Percentiles rank a stretch among this genome's conserved stretches.
These are phyloP conservation scores for Parachaetomium inaequale DNA, from an alignment of 495 filamentous ascomycete species.

Conservation along the genomic window DNA sequence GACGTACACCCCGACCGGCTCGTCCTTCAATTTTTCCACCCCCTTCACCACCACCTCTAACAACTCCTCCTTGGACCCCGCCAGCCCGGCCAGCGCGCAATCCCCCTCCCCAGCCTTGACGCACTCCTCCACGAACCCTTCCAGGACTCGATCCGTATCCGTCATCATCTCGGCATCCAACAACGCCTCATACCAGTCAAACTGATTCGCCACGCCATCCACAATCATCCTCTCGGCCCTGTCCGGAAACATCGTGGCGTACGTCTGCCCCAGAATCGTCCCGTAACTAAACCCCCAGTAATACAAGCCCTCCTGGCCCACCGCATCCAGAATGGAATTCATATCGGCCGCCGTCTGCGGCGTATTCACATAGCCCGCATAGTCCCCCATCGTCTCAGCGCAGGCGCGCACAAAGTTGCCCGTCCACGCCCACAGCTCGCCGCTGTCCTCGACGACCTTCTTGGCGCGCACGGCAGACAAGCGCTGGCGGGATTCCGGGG, in stretches of 20 bases:
- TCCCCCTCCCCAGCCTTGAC: conserved; percentile 34
- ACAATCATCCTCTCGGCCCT: conserved; percentile 40
- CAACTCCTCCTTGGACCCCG: conserved; percentile 31
- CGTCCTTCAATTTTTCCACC: conserved; percentile 27
- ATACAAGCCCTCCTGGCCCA: conserved; percentile 43
- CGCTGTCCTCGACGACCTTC: conserved; percentile 33
- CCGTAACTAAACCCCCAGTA: conserved; percentile 69
- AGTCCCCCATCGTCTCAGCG: conserved; percentile 41
- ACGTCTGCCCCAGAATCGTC: conserved; percentile 57
- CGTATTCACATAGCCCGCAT: conserved; percentile 43
- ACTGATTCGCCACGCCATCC: conserved; percentile 43
- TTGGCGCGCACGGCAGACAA: conserved; percentile 29
- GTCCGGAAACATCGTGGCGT: conserved; percentile 44
- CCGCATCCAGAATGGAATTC: conserved; percentile 46
- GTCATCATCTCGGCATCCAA: conserved; percentile 29
- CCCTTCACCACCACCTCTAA: conserved; percentile 26
- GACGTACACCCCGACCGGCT: conserved; percentile 42
- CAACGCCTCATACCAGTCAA: conserved; percentile 35
- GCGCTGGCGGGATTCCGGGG: conserved; percentile 24
- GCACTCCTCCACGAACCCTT: conserved; percentile 45
- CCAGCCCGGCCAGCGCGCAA: conserved; percentile 37
- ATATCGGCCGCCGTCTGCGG: conserved; percentile 51
- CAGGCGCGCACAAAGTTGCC: conserved; percentile 39
- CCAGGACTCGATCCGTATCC: conserved; percentile 39
- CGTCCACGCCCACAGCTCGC: conserved; percentile 41